Percentiles rank a stretch among this genome's conserved stretches.
Conservation (phyloP, 129 eudicot species). For the Escallonia herrerae region DNA sequence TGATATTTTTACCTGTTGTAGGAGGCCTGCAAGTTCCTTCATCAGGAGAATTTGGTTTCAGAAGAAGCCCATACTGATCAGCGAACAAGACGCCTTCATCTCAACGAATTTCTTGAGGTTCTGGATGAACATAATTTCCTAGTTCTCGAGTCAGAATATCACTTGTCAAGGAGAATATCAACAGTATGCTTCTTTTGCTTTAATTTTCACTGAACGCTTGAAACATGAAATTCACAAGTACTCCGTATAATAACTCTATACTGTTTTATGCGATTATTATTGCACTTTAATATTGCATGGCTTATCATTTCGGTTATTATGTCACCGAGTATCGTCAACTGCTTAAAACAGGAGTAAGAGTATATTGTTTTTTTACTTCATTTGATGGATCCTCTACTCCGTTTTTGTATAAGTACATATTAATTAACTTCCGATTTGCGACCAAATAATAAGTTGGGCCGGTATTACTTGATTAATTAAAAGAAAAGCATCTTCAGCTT, state of each 20-base stretch:
- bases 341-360: no score
- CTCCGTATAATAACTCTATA: no score
- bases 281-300: no score
- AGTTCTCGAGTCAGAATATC: slow-evolving; percentile 56
- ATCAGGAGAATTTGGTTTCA: slow-evolving; percentile 25
- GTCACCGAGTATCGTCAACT: no score
- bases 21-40: slow-evolving; percentile 50
- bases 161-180: slow-evolving; percentile 49
- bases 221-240: neutral
- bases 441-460: no score
- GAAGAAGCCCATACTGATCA: slow-evolving; percentile 31
- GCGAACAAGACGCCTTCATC: slow-evolving; percentile 16
- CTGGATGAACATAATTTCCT: slow-evolving; percentile 46
- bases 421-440: no score
- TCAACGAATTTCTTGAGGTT: slow-evolving; percentile 39
- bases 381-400: no score
- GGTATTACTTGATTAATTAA: no score
- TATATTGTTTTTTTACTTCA: no score
- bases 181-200: slow-evolving; percentile 39
- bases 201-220: slow-evolving; percentile 3
- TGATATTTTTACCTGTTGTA: slow-evolving; percentile 15
- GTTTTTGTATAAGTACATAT: no score
- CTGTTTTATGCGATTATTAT: neutral
- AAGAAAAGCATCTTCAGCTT: no score
- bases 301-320: no score